Evolutionary conservation across 352 stramenopile species (phyloP).

Genomic region (Globisporangium viniferum): DNA sequence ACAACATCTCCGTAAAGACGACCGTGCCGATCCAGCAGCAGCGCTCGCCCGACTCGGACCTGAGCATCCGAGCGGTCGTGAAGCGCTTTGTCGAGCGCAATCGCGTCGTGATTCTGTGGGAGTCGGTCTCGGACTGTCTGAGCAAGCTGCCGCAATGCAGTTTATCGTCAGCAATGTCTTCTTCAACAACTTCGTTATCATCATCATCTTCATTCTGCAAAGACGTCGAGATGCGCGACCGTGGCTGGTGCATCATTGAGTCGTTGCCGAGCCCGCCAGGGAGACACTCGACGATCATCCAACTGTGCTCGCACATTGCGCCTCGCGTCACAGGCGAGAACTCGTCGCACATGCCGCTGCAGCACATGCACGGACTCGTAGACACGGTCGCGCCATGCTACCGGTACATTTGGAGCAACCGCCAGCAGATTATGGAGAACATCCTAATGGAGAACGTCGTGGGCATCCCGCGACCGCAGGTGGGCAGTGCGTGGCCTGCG

Average conservation of each 20-base stretch:
- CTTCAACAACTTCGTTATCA: constrained; percentile 4
- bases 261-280: constrained; percentile 23
- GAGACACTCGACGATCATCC: constrained; percentile 36
- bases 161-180: constrained; percentile 6
- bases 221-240: constrained; percentile 43
- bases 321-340: constrained; percentile 28
- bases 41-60: constrained; percentile 29
- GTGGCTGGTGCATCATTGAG: constrained; percentile 46
- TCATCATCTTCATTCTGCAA: constrained; percentile 24
- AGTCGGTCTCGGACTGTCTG: constrained; percentile 39
- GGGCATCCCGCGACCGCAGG: constrained; percentile 6
- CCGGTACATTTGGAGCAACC: constrained; percentile 40
- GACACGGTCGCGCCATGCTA: constrained; percentile 44
- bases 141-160: constrained; percentile 4
- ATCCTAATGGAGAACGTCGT: constrained; percentile 46
- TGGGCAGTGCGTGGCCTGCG: neutral
- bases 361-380: constrained; percentile 43
- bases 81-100: constrained; percentile 34
- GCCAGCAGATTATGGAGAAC: constrained; percentile 48
- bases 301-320: constrained; percentile 53
- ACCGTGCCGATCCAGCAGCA: constrained; percentile 35
- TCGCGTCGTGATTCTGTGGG: constrained; percentile 52
- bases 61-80: constrained; percentile 35
- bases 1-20: constrained; percentile 41
- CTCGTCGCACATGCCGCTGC: constrained; percentile 29